Evolutionary conservation across 805 yeast genomes (phyloP), one percentile per base, ranked within the genome.

Genomic region (Myxozyma sirexii): DNA sequence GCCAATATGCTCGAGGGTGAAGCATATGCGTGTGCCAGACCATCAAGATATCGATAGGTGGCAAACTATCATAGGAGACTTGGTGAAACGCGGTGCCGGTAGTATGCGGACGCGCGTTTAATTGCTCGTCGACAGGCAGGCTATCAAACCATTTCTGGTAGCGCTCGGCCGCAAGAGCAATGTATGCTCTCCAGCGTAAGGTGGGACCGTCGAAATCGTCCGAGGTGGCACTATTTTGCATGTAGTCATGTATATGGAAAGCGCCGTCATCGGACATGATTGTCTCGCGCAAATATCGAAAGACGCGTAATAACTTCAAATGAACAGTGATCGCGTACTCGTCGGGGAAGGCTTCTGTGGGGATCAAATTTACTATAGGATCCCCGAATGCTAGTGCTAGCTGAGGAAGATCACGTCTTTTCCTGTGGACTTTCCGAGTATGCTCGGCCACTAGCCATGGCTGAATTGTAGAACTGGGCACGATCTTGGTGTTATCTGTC

Each of bases 11-110:
- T 8, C 49, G 50, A n/a, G 69, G 69, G 47, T 65, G 65, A 35
- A 67, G 57, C 60, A 65, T 52, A 38, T 58, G 66, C 6, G 68
- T 49, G 43, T 67, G 69, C 68, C 67, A 65, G 12, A 67, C 62
- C 69, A 67, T 67, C 23, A 67, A 57, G 17, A 67, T 64, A 38
- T 67, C 69, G 7, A 64, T 13, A 5, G 68, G 68, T 15, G 68
- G 66, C 47, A 65, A 26, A n/a, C 26, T 48, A 3, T 52, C 55
- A 15, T 12, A 26, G 17, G 52, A 21, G 27, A 56, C 26, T 1
- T 52, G 43, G 41, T 24, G 24, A 12, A 7, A 6, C 26, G 5
- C 26, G 5, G 10, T 33, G 24, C 3, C 54, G 45, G 7, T 45
- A 39, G 1, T 15, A 7, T 19, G 26, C 41, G 27, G 42, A 12